Conservation (phyloP, 441 rosid genomes). For the Pelargonium cotyledonis region DNA sequence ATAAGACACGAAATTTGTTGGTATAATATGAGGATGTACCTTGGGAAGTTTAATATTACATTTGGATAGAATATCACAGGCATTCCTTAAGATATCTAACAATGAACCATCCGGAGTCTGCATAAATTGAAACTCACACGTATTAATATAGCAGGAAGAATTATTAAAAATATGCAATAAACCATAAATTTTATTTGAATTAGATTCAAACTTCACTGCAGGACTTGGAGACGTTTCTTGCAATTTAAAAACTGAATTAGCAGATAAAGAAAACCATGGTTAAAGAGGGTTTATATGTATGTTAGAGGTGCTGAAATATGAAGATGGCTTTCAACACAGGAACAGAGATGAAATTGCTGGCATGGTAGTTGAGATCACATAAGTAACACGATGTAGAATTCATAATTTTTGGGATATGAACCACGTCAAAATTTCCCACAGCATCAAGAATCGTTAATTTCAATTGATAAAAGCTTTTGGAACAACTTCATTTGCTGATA, state of each 20-base stretch:
- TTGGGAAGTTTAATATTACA: constrained; percentile 65
- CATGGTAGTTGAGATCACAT: background rate
- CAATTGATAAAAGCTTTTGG: constrained; percentile 1
- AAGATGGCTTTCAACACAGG: background rate
- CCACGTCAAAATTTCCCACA: background rate
- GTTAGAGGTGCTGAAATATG: too few relatives aligned
- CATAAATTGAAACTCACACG: constrained; percentile 19
- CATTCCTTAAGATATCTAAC: constrained; percentile 78
- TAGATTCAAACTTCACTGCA: background rate
- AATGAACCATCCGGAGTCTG: constrained; percentile 96
- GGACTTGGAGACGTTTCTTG: background rate
- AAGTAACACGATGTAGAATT: background rate
- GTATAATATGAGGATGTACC: constrained; percentile 36
- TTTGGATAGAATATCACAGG: constrained; percentile 67
- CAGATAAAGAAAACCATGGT: background rate
- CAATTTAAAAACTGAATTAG: background rate
- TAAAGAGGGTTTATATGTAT: too few relatives aligned
- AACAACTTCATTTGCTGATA: background rate
- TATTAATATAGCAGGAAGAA: constrained; percentile 14
- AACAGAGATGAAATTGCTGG: background rate
- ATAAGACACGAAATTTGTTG: background rate
- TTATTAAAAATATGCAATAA: background rate
- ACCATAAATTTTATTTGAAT: background rate
- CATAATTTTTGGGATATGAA: background rate
- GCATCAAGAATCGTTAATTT: background rate